phyloP scores from a whole-genome alignment of 1,284 basidiomycete genomes.

The Schizophyllum amplum region DNA sequence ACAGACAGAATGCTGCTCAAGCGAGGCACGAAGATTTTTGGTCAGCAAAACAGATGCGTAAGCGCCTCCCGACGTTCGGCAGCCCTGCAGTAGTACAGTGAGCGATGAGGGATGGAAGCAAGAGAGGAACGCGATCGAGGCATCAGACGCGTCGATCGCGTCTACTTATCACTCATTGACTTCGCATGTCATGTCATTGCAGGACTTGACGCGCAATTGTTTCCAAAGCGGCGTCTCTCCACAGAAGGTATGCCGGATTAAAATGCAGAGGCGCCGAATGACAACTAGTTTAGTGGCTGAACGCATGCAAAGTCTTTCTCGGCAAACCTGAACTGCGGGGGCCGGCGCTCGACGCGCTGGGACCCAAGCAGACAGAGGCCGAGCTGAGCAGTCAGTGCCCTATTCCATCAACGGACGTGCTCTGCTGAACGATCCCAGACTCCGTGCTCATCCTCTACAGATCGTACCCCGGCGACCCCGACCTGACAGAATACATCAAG shows the following conservation, averaged over 20 bases:
- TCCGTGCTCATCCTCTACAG: conserved; percentile 58
- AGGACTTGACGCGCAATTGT: conserved; percentile 58
- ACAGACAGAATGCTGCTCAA: no score
- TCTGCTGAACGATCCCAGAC: conserved; percentile 31
- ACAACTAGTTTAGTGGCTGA: conserved; percentile 45
- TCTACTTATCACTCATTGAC: no score
- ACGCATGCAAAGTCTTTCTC: conserved; percentile 51
- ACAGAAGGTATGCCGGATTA: conserved; percentile 38
- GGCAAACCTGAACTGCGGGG: conserved; percentile 31
- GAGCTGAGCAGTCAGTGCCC: conserved; percentile 39
- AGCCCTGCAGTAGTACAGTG: no score
- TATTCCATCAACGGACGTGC: not conserved
- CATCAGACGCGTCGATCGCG: not conserved
- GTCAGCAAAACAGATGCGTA: no score
- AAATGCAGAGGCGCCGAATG: conserved; percentile 2
- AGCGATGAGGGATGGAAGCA: no score
- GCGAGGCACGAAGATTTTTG: no score
- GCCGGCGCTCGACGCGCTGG: no score
- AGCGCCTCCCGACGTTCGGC: no score
- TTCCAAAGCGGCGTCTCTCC: conserved; percentile 61
- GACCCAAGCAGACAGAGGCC: conserved; percentile 30
- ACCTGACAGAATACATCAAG: conserved; percentile 54
- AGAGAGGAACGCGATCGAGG: no score
- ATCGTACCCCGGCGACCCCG: conserved; percentile 56
- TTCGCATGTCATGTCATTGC: conserved; percentile 30